Evolutionary conservation across 1,139 yeast species (phyloP), one percentile per base, ranked within the genome.

Genomic region (Candida pseudoviswanathii): DNA sequence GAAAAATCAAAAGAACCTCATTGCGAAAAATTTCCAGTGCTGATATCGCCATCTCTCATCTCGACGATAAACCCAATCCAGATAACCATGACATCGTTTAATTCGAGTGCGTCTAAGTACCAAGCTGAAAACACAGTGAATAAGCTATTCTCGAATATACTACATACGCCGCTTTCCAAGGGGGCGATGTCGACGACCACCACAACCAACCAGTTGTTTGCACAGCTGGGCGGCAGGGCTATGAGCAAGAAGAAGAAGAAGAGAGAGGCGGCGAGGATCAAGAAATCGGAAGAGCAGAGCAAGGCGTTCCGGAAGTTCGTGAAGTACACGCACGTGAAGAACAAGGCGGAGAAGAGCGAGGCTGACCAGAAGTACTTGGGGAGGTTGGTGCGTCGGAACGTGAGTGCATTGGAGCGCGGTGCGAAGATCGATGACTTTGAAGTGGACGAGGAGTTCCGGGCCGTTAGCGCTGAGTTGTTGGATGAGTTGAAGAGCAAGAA

Each of bases 301-400:
- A 67, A 69, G 38, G 69, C 72, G 53, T 70, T 84, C 45, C 71
- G 71, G 45, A 78, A 75, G 55, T 60, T 73, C 48, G 85, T 86
- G 16, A 81, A 80, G 55, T 70, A 83, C 52, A 72, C 77, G 46
- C 68, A 82, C 44, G 70, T 83, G 51, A 72, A 77, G 34, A 62
- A 66, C 30, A 58, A 65, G 1, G 67, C 67, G 8, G 67, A 61
- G 2, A 67, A 77, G 49, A 67, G 79, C 1, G 65, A 63, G 9
- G 78, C 73, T 46, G 87, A 83, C 60, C 58, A 66, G 50, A 73
- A 71, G 52, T 80, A 80, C 58, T 63, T 85, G 53, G 70, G 76
- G 48, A 75, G 73, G 55, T 67, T 84, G 22, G 70, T 82, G 1
- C 75, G 70, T 47, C 75, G 69, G 56, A 85, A 85, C 58, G 71